These are phyloP conservation scores for Xerocomus tenax DNA, from an alignment of 1,284 basidiomycete species.

Conservation along the genomic window DNA sequence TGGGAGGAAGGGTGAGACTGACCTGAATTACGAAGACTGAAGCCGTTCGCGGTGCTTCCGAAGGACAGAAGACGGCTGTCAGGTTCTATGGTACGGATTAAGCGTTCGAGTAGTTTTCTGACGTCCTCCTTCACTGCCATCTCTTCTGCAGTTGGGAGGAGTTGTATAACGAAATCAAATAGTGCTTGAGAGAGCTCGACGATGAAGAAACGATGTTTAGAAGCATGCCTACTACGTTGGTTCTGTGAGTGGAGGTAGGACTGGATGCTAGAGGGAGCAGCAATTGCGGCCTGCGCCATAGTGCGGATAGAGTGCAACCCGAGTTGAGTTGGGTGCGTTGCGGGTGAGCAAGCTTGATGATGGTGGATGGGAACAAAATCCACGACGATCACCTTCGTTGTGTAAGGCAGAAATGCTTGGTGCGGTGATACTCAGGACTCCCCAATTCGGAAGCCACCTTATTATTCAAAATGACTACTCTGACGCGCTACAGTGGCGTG, in stretches of 20 bases:
- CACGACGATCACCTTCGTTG: slow-evolving; percentile 25
- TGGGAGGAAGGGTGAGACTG: slow-evolving; percentile 25
- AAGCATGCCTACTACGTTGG: slow-evolving; percentile 32
- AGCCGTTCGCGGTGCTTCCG: slow-evolving; percentile 90
- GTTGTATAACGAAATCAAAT: slow-evolving; percentile 81
- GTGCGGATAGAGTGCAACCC: slow-evolving; percentile 2
- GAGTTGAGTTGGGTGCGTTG: slow-evolving; percentile 11
- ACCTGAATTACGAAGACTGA: slow-evolving; percentile 92
- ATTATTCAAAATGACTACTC: slow-evolving; percentile 7
- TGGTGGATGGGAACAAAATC: slow-evolving; percentile 21
- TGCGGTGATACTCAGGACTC: slow-evolving; percentile 13
- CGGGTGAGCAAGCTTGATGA: slow-evolving; percentile 3
- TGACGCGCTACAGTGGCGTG: too few relatives aligned
- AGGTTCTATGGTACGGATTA: slow-evolving; percentile 91
- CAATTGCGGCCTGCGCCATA: slow-evolving; percentile 28
- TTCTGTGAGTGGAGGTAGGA: slow-evolving; percentile 24
- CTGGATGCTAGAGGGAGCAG: slow-evolving; percentile 15
- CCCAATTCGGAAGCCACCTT: slow-evolving; percentile 24
- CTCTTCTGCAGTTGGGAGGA: slow-evolving; percentile 83
- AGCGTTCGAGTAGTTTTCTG: slow-evolving; percentile 84
- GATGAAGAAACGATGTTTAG: slow-evolving; percentile 53
- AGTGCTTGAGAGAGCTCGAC: slow-evolving; percentile 62
- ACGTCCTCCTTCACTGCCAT: slow-evolving; percentile 94
- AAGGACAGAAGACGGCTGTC: slow-evolving; percentile 87
- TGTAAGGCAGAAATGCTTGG: slow-evolving; percentile 18